Conservation (phyloP, 768 basidiomycete species). For the Trametes villosa region DNA sequence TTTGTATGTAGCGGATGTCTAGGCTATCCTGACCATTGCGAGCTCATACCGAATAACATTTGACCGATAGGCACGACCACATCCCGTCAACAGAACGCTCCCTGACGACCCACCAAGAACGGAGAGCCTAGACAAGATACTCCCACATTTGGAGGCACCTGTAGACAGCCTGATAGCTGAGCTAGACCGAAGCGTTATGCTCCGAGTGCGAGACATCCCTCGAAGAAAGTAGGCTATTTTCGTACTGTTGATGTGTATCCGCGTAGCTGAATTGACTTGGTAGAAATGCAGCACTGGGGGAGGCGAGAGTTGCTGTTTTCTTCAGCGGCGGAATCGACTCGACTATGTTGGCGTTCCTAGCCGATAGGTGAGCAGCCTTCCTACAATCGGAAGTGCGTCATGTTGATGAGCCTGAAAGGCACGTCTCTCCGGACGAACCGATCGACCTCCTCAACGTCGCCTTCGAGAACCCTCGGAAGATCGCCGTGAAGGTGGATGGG, state of each 20-base stretch:
- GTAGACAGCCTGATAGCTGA: constrained; percentile 57
- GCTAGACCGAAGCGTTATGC: constrained; percentile 68
- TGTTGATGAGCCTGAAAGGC: constrained; percentile 47
- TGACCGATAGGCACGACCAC: constrained; percentile 45
- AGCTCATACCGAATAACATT: too few species aligned
- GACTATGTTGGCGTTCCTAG: constrained; percentile 78
- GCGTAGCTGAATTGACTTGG: neutral
- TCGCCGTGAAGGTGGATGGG: constrained; percentile 51
- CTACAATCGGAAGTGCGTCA: neutral
- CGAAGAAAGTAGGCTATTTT: constrained; percentile 37
- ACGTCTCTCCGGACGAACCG: constrained; percentile 74
- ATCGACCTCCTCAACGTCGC: constrained; percentile 94
- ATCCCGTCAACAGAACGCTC: constrained; percentile 50
- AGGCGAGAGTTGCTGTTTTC: constrained; percentile 76
- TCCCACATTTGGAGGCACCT: constrained; percentile 44
- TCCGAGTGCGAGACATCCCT: constrained; percentile 74
- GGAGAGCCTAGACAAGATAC: constrained; percentile 46
- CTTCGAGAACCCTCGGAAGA: constrained; percentile 92
- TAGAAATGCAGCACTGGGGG: constrained; percentile 36
- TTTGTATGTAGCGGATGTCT: constrained; percentile 1
- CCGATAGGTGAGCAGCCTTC: constrained; percentile 60
- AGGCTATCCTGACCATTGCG: neutral
- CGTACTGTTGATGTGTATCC: neutral
- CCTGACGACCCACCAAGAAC: constrained; percentile 47
- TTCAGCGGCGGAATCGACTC: constrained; percentile 98